Evolutionary conservation across 768 basidiomycete genomes (phyloP).

Genomic region (Lactarius evosmus): DNA sequence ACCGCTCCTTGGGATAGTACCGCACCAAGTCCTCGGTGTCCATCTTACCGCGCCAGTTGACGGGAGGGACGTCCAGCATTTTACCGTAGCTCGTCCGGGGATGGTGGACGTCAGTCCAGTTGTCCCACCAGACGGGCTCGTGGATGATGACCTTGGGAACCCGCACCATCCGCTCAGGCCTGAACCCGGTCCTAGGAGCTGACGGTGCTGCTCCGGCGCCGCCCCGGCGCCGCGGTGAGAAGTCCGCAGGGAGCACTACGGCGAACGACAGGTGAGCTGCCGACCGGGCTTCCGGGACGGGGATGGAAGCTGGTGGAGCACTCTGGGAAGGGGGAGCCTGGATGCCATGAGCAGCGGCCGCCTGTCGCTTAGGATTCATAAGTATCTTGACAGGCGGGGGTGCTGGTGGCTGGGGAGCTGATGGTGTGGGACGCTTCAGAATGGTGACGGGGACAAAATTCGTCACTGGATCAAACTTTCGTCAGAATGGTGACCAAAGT

Average conservation of each 20-base stretch:
- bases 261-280: not conserved
- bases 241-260: not conserved
- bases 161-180: not conserved
- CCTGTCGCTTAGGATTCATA: not conserved
- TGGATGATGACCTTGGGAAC: conserved; percentile 1
- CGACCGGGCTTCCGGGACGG: not conserved
- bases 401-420: not conserved
- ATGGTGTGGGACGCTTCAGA: not conserved
- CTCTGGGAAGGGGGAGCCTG: not conserved
- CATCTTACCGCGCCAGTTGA: conserved; percentile 8
- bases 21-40: not conserved
- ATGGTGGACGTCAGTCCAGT: conserved; percentile 7
- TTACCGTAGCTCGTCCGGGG: not conserved
- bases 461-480: not conserved
- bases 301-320: not conserved
- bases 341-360: not conserved
- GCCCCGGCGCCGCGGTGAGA: not conserved
- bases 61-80: conserved; percentile 1
- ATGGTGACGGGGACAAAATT: not conserved
- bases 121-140: conserved; percentile 7
- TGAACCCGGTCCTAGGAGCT: not conserved
- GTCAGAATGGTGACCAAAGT: not conserved
- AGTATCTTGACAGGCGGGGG: not conserved
- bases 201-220: not conserved
- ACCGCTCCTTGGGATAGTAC: conserved; percentile 5